These are phyloP conservation scores for Hypoxylon lienhwacheense DNA, from an alignment of 495 filamentous ascomycete genomes.

Conservation along the genomic window DNA sequence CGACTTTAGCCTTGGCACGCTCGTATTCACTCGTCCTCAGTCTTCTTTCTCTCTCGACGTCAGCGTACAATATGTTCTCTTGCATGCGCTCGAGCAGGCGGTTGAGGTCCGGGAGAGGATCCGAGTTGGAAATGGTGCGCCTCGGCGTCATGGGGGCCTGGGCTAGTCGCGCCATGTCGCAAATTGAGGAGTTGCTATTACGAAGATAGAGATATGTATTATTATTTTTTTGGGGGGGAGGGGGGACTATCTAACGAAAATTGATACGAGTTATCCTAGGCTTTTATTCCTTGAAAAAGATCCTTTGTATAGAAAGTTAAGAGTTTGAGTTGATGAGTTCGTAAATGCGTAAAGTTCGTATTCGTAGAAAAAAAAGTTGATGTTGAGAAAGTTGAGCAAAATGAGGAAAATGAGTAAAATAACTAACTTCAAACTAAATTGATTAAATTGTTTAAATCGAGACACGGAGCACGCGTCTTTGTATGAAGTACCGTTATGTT, in stretches of 20 bases:
- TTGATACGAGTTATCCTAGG: too few relatives aligned
- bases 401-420: too few relatives aligned
- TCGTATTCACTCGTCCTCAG: slow-evolving; percentile 69
- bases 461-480: slow-evolving; percentile 4
- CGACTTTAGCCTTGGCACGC: slow-evolving; percentile 65
- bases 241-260: too few relatives aligned
- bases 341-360: not conserved
- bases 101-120: slow-evolving; percentile 58
- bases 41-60: slow-evolving; percentile 57
- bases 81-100: slow-evolving; percentile 77
- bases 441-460: not conserved
- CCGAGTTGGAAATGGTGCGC: slow-evolving; percentile 29
- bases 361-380: not conserved
- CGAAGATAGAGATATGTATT: too few relatives aligned
- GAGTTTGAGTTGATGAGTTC: not conserved
- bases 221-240: too few relatives aligned
- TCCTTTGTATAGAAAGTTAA: not conserved
- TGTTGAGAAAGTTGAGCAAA: too few relatives aligned
- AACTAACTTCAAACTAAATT: not conserved
- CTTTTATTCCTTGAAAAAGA: too few relatives aligned
- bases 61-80: slow-evolving; percentile 68
- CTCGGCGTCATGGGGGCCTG: slow-evolving; percentile 34
- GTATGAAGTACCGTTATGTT: not conserved
- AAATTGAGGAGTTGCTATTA: too few relatives aligned
- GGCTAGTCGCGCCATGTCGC: slow-evolving; percentile 35